Evolutionary conservation across 2,329 filamentous ascomycete genomes (phyloP).

Genomic region (Ophiostoma fasciatum): DNA sequence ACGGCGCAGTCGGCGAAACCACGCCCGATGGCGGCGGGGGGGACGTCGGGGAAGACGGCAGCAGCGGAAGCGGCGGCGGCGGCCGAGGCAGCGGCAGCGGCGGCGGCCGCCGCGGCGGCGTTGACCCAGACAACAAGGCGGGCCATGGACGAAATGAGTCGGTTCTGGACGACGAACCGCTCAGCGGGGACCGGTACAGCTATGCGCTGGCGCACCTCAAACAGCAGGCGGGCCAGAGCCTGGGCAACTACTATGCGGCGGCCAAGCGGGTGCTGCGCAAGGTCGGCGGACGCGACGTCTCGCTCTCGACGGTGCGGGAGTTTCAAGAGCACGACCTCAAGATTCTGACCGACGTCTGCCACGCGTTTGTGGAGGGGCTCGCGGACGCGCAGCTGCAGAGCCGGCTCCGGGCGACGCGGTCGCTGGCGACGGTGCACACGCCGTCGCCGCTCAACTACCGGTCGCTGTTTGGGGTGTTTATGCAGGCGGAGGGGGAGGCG

Average conservation of each 20-base stretch:
- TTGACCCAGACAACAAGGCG: neutral
- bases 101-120: neutral
- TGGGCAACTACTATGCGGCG: slow-evolving; percentile 30
- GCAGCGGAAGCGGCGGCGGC: too few relatives aligned
- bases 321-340: slow-evolving; percentile 30
- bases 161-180: slow-evolving; percentile 2
- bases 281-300: slow-evolving; percentile 34
- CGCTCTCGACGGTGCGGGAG: slow-evolving; percentile 27
- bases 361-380: slow-evolving; percentile 40
- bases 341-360: slow-evolving; percentile 35
- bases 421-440: slow-evolving; percentile 24
- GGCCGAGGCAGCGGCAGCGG: slow-evolving; percentile 9
- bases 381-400: slow-evolving; percentile 28
- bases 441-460: slow-evolving; percentile 21
- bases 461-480: slow-evolving; percentile 37
- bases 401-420: slow-evolving; percentile 31
- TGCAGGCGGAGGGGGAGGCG: slow-evolving; percentile 41
- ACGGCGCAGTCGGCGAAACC: too few relatives aligned
- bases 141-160: slow-evolving; percentile 6
- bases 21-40: too few relatives aligned
- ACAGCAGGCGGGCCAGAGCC: slow-evolving; percentile 25
- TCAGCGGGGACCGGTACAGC: slow-evolving; percentile 6
- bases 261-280: slow-evolving; percentile 36
- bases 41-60: too few relatives aligned
- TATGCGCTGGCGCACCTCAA: slow-evolving; percentile 18